Evolutionary conservation across 495 filamentous ascomycete species (phyloP), one percentile per base, ranked within the genome.

Genomic region (Tuber brumale): DNA sequence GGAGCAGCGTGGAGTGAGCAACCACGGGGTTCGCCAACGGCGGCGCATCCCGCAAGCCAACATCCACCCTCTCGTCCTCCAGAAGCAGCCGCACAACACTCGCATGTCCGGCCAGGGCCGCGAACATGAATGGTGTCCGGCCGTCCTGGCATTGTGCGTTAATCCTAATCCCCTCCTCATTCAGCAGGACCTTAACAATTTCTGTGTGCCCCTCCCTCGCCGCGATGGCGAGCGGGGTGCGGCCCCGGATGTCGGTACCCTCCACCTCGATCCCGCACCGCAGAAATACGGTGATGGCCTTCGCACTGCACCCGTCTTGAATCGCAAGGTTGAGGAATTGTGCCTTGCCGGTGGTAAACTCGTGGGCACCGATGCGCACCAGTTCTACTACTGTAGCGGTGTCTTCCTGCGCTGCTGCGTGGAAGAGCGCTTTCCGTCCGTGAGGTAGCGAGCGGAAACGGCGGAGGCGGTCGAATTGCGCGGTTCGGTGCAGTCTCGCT

Each of bases 21-120:
- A 35, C 57, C 14, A 3, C 57, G 57, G 57, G 27, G 31, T 31
- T 61, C 57, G 27, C 57, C 4, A 12, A 66, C 51, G 51, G 51
- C 9, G n/a, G 27, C 51, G n/a, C 4, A 16, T 35, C 27, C 27
- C 12, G 27, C 27, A 18, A 2, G 57, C 27, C 4, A 66, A 66
- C 27, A 35, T 35, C 27, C 57, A 66, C 27, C 57, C 57, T 66
- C 27, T 35, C 44, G 5, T 80, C 75, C 27, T 80, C 70, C 0
- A 80, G 77, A 21, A 80, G 77, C 5, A 80, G 31, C 5, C 61
- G 70, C 37, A 80, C 70, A 31, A 79, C 46, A 39, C 80, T 74
- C 21, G 42, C 31, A 41, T 71, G 73, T 4, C 78, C 78, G 35
- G 45, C 73, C 41, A 41, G 27, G 5, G 70, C 70, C 3, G 76